Conservation (phyloP, 2,329 filamentous ascomycete species). For the Ophiosphaerella herpotricha region DNA sequence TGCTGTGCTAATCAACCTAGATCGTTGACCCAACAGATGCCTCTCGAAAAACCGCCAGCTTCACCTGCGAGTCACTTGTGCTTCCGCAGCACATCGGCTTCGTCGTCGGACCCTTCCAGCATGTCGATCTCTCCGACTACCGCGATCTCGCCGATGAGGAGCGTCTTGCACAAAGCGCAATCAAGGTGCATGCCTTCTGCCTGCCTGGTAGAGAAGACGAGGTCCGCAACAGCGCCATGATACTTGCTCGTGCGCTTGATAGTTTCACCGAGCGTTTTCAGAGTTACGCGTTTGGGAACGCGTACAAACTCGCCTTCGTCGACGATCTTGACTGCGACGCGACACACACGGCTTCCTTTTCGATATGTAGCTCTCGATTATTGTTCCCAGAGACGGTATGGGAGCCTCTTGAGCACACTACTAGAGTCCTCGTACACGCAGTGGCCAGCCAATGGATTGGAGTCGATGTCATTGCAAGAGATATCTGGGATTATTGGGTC, state of each 20-base stretch:
- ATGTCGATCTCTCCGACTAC: constrained; percentile 86
- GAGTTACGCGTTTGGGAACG: constrained; percentile 80
- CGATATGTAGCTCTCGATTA: constrained; percentile 83
- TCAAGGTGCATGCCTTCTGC: constrained; percentile 90
- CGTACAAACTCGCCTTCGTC: constrained; percentile 92
- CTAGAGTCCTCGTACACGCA: constrained; percentile 78
- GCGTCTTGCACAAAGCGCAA: constrained; percentile 82
- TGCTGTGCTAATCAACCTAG: constrained; percentile 21
- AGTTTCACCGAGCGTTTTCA: constrained; percentile 87
- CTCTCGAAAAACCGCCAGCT: constrained; percentile 85
- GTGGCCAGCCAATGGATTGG: constrained; percentile 93
- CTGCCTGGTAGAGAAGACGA: constrained; percentile 81
- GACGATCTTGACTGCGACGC: constrained; percentile 83
- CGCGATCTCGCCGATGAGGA: constrained; percentile 91
- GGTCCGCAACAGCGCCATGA: constrained; percentile 83
- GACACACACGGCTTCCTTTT: constrained; percentile 77
- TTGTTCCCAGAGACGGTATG: constrained; percentile 84
- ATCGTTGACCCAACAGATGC: constrained; percentile 75
- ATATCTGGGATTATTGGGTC: constrained; percentile 82
- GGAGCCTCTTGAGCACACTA: constrained; percentile 81
- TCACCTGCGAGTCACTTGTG: constrained; percentile 69
- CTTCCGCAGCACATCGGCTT: constrained; percentile 91
- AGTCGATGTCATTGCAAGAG: constrained; percentile 85
- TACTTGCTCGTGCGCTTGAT: constrained; percentile 84
- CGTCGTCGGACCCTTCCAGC: constrained; percentile 91